These are phyloP conservation scores for Cajanus cajan DNA, from an alignment of 306 rosid genomes.

Conservation along the genomic window DNA sequence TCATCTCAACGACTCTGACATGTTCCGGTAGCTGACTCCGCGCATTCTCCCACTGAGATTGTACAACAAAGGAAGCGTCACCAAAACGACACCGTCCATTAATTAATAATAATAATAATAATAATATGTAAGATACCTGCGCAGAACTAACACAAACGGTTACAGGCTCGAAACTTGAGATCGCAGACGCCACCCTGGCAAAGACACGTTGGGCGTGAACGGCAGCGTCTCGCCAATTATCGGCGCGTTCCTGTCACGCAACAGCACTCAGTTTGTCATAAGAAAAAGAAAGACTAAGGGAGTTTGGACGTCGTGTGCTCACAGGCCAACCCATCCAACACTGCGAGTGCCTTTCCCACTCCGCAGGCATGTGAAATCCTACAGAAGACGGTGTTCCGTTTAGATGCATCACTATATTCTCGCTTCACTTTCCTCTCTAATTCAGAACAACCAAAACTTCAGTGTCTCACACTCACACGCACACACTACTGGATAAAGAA, in stretches of 20 bases:
- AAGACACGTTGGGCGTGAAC: constrained; percentile 60
- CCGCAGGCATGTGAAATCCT: constrained; percentile 86
- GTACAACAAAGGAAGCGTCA: background rate
- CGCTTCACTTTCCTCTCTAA: background rate
- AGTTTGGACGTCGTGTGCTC: constrained; percentile 26
- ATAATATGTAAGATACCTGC: constrained; percentile 44
- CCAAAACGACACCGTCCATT: background rate
- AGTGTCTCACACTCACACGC: no score
- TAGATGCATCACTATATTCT: constrained; percentile 39
- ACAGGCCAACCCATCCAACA: constrained; percentile 99
- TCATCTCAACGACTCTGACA: constrained; percentile 78
- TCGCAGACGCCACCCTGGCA: constrained; percentile 65
- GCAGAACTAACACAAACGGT: constrained; percentile 69
- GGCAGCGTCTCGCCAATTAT: constrained; percentile 85
- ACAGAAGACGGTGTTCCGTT: constrained; percentile 46
- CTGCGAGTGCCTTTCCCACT: constrained; percentile 77
- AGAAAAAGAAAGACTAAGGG: no score
- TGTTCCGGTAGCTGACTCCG: constrained; percentile 58
- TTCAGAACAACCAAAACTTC: background rate
- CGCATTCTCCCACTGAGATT: constrained; percentile 74
- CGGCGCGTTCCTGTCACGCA: constrained; percentile 72
- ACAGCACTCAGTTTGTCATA: background rate
- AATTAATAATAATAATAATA: background rate
- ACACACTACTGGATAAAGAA: no score
- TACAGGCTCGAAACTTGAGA: constrained; percentile 76